A percentile compares a stretch with the other conserved stretches of the same genome.
phyloP scores from a whole-genome alignment of 2,329 filamentous ascomycete genomes.

The Cladorrhinum sp. region DNA sequence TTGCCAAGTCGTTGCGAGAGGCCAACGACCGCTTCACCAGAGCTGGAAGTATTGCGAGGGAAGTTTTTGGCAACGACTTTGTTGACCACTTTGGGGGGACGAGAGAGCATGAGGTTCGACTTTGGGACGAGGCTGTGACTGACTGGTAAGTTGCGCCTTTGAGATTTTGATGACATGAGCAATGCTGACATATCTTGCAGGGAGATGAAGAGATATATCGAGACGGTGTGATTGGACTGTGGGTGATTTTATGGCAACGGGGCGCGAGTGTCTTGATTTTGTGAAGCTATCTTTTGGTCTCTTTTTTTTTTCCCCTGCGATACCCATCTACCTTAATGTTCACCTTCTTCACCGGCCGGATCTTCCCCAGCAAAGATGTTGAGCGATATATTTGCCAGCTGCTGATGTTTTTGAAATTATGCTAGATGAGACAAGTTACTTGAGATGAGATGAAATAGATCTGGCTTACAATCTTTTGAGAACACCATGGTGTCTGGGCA shows the following conservation, averaged over 20 bases:
- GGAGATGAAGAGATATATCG: conserved; percentile 76
- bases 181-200: conserved; percentile 38
- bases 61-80: conserved; percentile 92
- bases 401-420: neutral
- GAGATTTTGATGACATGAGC: neutral
- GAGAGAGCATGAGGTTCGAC: conserved; percentile 80
- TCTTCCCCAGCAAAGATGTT: neutral
- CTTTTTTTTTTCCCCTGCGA: neutral
- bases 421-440: neutral
- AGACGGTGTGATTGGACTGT: conserved; percentile 61
- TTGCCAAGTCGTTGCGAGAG: conserved; percentile 83
- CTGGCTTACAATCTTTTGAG: too few species aligned
- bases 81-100: conserved; percentile 95
- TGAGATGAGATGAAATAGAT: neutral
- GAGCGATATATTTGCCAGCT: neutral
- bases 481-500: too few species aligned
- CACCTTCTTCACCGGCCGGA: neutral
- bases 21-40: conserved; percentile 76
- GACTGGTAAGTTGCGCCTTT: conserved; percentile 71
- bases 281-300: neutral
- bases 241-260: neutral
- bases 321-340: neutral
- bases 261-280: neutral
- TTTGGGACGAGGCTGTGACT: conserved; percentile 95
- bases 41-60: conserved; percentile 80